Conservation (phyloP, 345 rosid species). For the Iberis pinnata region DNA sequence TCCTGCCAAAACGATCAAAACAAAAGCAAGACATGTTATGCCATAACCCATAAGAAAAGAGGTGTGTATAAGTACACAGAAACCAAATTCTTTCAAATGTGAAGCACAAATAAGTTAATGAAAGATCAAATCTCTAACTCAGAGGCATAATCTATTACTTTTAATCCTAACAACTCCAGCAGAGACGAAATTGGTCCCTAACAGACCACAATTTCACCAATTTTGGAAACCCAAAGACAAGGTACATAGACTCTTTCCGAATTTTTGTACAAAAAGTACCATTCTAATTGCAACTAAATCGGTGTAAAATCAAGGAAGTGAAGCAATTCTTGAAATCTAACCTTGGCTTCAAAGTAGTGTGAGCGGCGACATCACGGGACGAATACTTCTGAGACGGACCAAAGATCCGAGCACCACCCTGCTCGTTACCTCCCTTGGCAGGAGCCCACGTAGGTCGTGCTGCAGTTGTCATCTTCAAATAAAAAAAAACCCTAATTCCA, state of each 20-base stretch:
- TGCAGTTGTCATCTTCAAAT: conserved; percentile 71
- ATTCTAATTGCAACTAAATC: no score
- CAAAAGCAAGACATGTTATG: no score
- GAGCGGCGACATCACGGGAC: conserved; percentile 88
- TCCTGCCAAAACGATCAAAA: conserved; percentile 38
- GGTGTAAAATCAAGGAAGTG: background rate
- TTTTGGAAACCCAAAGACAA: no score
- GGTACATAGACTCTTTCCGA: no score
- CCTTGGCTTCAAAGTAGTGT: conserved; percentile 87
- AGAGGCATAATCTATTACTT: background rate
- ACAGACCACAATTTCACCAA: no score
- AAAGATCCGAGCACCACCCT: conserved; percentile 91
- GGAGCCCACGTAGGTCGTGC: conserved; percentile 99
- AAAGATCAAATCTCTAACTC: no score
- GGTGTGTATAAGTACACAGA: no score
- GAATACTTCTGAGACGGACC: conserved; percentile 98
- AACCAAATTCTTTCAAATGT: no score
- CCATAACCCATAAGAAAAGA: no score
- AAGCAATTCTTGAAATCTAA: conserved; percentile 1
- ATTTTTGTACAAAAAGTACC: no score
- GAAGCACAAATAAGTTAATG: no score
- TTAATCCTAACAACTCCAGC: conserved; percentile 3
- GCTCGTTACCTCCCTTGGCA: conserved; percentile 97
- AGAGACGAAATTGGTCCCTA: no score
- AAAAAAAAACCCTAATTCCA: background rate